phyloP scores from a whole-genome alignment of 306 rosid genomes.

The Boehmeria nivea region DNA sequence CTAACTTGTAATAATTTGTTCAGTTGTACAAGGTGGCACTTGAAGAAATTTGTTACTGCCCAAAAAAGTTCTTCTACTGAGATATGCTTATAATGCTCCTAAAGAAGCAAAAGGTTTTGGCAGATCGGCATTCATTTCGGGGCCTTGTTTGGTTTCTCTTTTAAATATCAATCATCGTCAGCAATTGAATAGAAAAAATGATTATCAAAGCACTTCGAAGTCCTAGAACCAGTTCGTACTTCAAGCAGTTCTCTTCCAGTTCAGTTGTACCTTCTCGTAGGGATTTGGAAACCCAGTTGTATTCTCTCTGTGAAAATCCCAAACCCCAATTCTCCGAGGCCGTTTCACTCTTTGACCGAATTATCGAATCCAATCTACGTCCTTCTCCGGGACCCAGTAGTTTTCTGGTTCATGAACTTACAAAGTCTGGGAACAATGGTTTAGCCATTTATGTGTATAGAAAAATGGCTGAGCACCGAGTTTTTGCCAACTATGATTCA shows the following conservation, averaged over 20 bases:
- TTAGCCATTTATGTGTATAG: slow-evolving; percentile 43
- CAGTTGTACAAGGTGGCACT: no score
- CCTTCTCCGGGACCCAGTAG: slow-evolving; percentile 43
- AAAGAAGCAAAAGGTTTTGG: no score
- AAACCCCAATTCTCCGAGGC: slow-evolving; percentile 44
- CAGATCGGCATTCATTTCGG: no score
- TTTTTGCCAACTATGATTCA: slow-evolving; percentile 42
- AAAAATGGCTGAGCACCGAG: slow-evolving; percentile 34
- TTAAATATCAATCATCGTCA: no score
- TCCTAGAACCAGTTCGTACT: slow-evolving; percentile 3
- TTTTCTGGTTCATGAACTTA: slow-evolving; percentile 47
- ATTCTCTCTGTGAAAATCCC: slow-evolving; percentile 32
- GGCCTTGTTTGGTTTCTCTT: no score
- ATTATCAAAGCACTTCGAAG: slow-evolving; percentile 21
- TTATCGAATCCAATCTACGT: slow-evolving; percentile 33
- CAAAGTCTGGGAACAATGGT: slow-evolving; percentile 38
- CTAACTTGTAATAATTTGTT: no score
- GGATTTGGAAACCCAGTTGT: slow-evolving; percentile 39
- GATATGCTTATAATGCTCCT: no score
- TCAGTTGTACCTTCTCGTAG: slow-evolving; percentile 19
- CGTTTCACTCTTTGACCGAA: slow-evolving; percentile 43
- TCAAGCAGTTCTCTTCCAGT: slow-evolving; percentile 34
- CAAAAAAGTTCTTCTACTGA: no score
- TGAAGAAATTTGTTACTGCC: no score
- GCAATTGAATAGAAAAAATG: slow-evolving; percentile 12